Conservation (phyloP, 2,329 filamentous ascomycete genomes). For the Xylaria sp. region DNA sequence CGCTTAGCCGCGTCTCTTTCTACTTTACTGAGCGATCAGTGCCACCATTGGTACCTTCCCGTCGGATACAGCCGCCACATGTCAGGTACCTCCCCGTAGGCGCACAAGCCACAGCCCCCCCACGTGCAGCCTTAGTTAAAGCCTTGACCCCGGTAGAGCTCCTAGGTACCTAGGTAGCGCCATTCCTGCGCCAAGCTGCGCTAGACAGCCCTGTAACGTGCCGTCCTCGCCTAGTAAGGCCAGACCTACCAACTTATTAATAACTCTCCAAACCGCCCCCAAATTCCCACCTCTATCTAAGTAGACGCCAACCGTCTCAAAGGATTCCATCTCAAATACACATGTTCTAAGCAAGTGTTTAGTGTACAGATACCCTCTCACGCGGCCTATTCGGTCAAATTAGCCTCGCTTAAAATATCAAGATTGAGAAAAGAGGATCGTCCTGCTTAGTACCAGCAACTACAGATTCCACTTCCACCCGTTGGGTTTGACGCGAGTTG, state of each 20-base stretch:
- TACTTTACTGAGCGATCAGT: background rate
- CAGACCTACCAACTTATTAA: conserved; percentile 31
- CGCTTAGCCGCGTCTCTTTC: conserved; percentile 1
- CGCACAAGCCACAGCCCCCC: conserved; percentile 32
- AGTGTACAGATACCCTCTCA: conserved; percentile 2
- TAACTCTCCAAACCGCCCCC: conserved; percentile 37
- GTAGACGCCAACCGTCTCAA: conserved; percentile 13
- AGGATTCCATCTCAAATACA: conserved; percentile 36
- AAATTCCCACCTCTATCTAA: conserved; percentile 27
- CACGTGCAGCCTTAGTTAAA: conserved; percentile 9
- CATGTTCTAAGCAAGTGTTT: conserved; percentile 14
- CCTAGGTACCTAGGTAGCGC: background rate
- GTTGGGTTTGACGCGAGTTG: conserved; percentile 3
- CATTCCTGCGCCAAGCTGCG: background rate
- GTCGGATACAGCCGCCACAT: conserved; percentile 23
- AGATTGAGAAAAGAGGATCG: conserved; percentile 4
- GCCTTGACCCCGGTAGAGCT: conserved; percentile 4
- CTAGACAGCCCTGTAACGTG: background rate
- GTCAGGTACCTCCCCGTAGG: conserved; percentile 4
- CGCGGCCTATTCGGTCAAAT: conserved; percentile 23
- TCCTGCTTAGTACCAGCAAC: conserved; percentile 21
- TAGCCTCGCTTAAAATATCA: conserved; percentile 37
- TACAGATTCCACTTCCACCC: background rate
- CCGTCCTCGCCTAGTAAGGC: background rate
- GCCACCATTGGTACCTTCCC: conserved; percentile 10